These are phyloP conservation scores for Auriscalpium microsporum DNA, from an alignment of 768 basidiomycete genomes.

Conservation along the genomic window DNA sequence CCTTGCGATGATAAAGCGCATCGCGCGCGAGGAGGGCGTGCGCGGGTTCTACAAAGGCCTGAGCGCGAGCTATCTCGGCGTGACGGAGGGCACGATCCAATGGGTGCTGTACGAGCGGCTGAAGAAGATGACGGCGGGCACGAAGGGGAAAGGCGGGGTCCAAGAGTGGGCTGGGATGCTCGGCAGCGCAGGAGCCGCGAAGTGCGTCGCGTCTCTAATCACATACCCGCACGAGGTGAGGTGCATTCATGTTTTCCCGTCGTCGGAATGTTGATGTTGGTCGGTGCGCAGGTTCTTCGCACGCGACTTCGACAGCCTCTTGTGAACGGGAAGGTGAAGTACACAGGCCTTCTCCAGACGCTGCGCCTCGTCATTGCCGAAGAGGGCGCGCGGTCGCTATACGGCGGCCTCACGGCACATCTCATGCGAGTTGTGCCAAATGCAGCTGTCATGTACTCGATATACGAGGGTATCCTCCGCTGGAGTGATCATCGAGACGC, in stretches of 20 bases:
- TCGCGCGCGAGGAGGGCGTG: constrained; percentile 74
- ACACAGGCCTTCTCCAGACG: constrained; percentile 81
- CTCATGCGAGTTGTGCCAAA: constrained; percentile 97
- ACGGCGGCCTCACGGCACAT: constrained; percentile 90
- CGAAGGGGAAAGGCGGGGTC: constrained; percentile 47
- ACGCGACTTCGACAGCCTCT: constrained; percentile 88
- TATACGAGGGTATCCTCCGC: constrained; percentile 79
- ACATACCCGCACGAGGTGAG: constrained; percentile 97
- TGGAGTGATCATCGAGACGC: constrained; percentile 30
- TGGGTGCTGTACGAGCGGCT: constrained; percentile 95
- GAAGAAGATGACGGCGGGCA: constrained; percentile 54
- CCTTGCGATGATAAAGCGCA: constrained; percentile 56
- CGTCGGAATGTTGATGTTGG: background rate
- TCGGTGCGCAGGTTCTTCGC: constrained; percentile 60
- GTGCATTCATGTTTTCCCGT: constrained; percentile 2
- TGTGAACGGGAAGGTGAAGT: constrained; percentile 70
- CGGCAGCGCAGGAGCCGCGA: constrained; percentile 86
- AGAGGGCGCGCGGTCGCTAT: constrained; percentile 80
- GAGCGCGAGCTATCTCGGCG: constrained; percentile 90
- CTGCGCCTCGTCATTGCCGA: constrained; percentile 78
- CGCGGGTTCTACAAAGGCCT: constrained; percentile 92
- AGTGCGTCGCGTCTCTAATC: constrained; percentile 87
- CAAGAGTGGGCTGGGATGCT: constrained; percentile 76
- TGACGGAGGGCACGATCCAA: constrained; percentile 93
- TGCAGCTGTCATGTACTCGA: constrained; percentile 93